These are phyloP conservation scores for Adansonia madagascariensis DNA, from an alignment of 441 rosid species.

Conservation along the genomic window DNA sequence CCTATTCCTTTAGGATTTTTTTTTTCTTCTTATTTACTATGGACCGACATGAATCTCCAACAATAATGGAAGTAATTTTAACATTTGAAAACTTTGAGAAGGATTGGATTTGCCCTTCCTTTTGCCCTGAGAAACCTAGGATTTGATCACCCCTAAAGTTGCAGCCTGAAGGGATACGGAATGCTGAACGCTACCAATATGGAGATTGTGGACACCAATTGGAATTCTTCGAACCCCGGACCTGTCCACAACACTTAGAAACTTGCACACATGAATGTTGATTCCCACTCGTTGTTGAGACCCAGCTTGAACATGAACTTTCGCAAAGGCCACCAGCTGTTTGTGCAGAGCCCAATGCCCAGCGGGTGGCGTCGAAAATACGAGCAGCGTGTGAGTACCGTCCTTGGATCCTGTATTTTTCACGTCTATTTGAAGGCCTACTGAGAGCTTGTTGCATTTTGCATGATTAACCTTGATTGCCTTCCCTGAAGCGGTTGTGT, in stretches of 20 bases:
- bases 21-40: not conserved
- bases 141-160: constrained; percentile 53
- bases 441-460: too few relatives aligned
- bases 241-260: constrained; percentile 74
- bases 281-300: constrained; percentile 52
- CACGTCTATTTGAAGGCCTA: too few relatives aligned
- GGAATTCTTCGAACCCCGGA: constrained; percentile 86
- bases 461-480: too few relatives aligned
- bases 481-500: too few relatives aligned
- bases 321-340: constrained; percentile 78
- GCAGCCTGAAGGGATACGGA: constrained; percentile 64
- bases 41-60: not conserved
- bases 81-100: not conserved
- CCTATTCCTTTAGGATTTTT: not conserved
- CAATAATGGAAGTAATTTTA: constrained; percentile 1
- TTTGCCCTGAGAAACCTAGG: constrained; percentile 28
- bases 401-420: too few relatives aligned
- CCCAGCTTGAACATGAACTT: constrained; percentile 59
- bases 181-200: constrained; percentile 61
- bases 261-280: constrained; percentile 82
- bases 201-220: constrained; percentile 71
- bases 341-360: constrained; percentile 75
- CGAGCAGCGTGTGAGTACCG: too few relatives aligned
- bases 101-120: not conserved
- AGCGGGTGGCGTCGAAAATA: constrained; percentile 37